Percentiles rank a stretch among this genome's conserved stretches.
Conservation (phyloP, 2,329 filamentous ascomycete species). For the Coniochaeta ligniaria region DNA sequence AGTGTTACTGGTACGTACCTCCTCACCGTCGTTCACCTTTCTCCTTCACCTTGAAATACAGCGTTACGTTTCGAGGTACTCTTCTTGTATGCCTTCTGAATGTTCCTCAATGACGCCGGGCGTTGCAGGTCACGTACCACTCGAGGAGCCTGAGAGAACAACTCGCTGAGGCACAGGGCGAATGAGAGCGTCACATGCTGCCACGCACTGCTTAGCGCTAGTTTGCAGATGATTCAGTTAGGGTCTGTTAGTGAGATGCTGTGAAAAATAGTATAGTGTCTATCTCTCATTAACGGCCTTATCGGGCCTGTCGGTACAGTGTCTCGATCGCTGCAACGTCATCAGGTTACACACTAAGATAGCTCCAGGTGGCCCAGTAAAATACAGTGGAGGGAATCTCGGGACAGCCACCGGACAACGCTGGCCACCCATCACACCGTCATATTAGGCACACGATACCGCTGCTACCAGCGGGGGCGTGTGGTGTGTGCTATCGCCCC, state of each 20-base stretch:
- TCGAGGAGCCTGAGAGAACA: no score
- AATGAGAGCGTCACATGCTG: background rate
- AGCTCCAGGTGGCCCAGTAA: background rate
- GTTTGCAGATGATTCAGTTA: background rate
- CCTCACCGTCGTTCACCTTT: no score
- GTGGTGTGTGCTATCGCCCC: background rate
- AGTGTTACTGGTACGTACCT: no score
- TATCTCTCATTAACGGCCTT: background rate
- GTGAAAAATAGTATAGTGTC: background rate
- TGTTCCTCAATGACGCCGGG: no score
- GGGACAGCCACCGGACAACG: background rate
- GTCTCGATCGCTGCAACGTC: background rate
- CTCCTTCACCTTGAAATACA: no score
- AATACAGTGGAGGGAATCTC: background rate
- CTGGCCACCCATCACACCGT: conserved; percentile 3
- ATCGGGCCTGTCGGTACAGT: background rate
- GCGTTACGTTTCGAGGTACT: no score
- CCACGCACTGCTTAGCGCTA: background rate
- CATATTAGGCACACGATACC: conserved; percentile 7
- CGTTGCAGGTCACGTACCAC: background rate
- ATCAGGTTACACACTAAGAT: no score
- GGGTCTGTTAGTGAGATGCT: background rate
- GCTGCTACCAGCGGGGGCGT: background rate
- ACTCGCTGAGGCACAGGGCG: background rate
- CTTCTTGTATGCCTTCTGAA: no score